Base-by-base conservation (phyloP, 345 rosid genomes). In the Salix udensis region DNA sequence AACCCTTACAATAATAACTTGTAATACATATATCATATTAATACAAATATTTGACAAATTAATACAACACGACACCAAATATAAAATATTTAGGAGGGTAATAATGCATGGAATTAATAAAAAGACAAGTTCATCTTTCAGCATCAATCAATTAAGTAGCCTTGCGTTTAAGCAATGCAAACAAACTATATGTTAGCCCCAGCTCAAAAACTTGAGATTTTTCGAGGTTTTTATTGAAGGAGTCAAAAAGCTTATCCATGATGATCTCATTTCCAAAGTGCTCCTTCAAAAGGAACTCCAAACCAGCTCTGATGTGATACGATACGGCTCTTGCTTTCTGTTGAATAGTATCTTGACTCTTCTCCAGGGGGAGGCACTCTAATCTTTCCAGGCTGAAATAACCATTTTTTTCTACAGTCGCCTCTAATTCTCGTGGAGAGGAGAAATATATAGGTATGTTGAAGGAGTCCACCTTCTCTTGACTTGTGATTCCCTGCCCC, bases 371-470 rank as follows among this genome's bases (percentile, higher is more conserved):
- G 31, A 74, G 28, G 46, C 70, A 28, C 26, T 50, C 65, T 3
- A 36, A 0, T 26, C n/a, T 67, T 55, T 48, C 78, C 2, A 68
- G 4, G 8, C 1, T 37, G 21, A 76, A 76, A 52, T 73, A 31
- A 16, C 78, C 67, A n/a, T 76, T 76, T 7, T 24, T 2, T 39
- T 68, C 67, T 11, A 68, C 21, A 2, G 26, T 42, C 15, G 13
- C 48, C 60, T 68, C 37, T 24, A 76, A 0, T 58, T 76, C 78
- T 15, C 16, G 13, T 9, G 78, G 67, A n/a, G 40, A 76, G 6
- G 73, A 9, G 24, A 16, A 36, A 44, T 68, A 76, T 18, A 76
- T 24, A 11, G 78, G 73, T 37, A 76, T 39, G 36, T 76, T 68
- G 36, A 76, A 68, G 11, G 48, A n/a, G 65, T 76, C 73, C 50